Evolutionary conservation across 352 stramenopile genomes (phyloP).

Genomic region (Phytophthora parvispora): DNA sequence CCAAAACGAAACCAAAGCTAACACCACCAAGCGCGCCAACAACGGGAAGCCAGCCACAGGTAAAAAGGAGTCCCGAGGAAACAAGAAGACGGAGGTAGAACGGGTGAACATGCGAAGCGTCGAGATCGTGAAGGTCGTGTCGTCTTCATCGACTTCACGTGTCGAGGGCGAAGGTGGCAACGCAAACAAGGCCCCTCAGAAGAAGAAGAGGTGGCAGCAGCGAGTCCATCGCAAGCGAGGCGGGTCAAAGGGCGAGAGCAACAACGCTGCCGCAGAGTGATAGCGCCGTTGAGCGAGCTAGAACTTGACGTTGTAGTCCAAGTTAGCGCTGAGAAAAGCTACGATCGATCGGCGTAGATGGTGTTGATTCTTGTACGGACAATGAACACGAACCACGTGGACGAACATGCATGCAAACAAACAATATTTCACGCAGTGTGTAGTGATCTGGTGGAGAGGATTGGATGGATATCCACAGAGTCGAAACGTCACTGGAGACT

Average conservation of each 20-base stretch:
- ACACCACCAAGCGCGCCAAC: slow-evolving; percentile 11
- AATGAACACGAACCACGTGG: slow-evolving; percentile 12
- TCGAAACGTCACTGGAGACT: not conserved
- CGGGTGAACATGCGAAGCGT: slow-evolving; percentile 2
- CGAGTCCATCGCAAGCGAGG: slow-evolving; percentile 20
- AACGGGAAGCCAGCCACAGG: not conserved
- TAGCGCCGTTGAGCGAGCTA: not conserved
- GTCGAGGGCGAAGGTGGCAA: slow-evolving; percentile 11
- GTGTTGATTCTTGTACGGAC: slow-evolving; percentile 13
- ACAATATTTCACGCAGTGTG: too few species aligned
- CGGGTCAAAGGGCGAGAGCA: slow-evolving; percentile 17
- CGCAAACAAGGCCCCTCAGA: slow-evolving; percentile 23
- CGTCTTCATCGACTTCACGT: slow-evolving; percentile 4
- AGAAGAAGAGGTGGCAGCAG: slow-evolving; percentile 39
- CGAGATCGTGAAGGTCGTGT: slow-evolving; percentile 8
- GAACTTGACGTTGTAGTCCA: not conserved
- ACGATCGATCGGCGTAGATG: not conserved
- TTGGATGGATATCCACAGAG: too few species aligned
- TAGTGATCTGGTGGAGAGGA: too few species aligned
- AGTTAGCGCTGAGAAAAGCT: not conserved
- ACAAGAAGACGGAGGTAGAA: slow-evolving; percentile 19
- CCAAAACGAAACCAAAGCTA: slow-evolving; percentile 1
- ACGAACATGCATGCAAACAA: too few species aligned
- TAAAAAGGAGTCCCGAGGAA: slow-evolving; percentile 12
- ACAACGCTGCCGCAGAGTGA: slow-evolving; percentile 15